Conservation (phyloP, 345 rosid genomes). For the Corchorus capsularis region DNA sequence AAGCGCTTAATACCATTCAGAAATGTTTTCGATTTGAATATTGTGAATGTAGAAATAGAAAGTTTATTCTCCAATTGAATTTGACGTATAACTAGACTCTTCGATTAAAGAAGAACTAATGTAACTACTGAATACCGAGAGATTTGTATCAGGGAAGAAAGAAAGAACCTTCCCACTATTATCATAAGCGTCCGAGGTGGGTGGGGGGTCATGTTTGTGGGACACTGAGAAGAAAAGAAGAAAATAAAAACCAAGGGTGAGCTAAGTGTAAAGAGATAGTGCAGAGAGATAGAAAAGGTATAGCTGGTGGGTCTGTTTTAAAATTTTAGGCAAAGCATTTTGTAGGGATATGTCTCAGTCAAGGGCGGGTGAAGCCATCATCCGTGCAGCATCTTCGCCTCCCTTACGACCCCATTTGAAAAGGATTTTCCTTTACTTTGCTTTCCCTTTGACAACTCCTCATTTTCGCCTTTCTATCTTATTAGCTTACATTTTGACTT, state of each 20-base stretch:
- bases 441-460: conserved; percentile 18
- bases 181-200: conserved; percentile 36
- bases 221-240: conserved; percentile 5
- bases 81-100: no score
- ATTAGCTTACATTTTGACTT: conserved; percentile 38
- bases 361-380: conserved; percentile 14
- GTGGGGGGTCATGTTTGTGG: conserved; percentile 32
- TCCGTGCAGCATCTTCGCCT: conserved; percentile 41
- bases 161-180: conserved; percentile 34
- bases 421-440: conserved; percentile 29
- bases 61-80: no score
- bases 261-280: conserved; percentile 11
- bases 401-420: conserved; percentile 26
- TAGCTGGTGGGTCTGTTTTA: not conserved
- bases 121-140: no score
- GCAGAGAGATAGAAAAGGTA: conserved; percentile 2
- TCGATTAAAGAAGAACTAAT: no score
- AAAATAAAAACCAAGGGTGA: no score
- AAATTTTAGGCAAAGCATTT: conserved; percentile 5
- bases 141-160: no score
- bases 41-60: no score
- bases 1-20: no score
- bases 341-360: conserved; percentile 24
- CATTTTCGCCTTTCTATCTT: conserved; percentile 10
- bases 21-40: no score